These are phyloP conservation scores for Pythium aquatile DNA, from an alignment of 352 stramenopile genomes.

Conservation along the genomic window DNA sequence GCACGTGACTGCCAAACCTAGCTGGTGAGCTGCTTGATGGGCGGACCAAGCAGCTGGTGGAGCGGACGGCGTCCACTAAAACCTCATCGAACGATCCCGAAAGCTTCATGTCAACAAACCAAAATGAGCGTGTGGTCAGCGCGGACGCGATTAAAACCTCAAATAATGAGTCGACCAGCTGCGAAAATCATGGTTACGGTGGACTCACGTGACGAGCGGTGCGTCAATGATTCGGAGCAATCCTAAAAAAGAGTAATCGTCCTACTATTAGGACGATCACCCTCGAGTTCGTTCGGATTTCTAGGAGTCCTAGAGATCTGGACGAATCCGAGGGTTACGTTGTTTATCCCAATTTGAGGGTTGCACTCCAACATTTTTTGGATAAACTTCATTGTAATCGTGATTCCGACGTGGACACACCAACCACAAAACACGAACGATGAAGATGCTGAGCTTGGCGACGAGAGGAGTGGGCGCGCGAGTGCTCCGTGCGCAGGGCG, in stretches of 20 bases:
- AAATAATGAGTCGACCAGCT: constrained; percentile 2
- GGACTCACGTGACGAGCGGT: constrained; percentile 7
- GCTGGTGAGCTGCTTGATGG: not conserved
- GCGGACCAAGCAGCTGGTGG: constrained; percentile 14
- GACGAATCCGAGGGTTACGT: too few relatives aligned
- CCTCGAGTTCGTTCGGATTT: too few relatives aligned
- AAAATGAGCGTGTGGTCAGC: not conserved
- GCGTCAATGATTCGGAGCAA: constrained; percentile 11
- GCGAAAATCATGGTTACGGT: not conserved
- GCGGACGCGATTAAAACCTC: not conserved
- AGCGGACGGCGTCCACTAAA: constrained; percentile 24
- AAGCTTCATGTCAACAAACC: not conserved
- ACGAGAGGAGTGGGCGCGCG: constrained; percentile 24
- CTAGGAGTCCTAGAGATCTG: too few relatives aligned
- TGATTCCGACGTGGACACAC: not conserved
- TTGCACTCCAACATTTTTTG: not conserved
- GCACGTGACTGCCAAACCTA: not conserved
- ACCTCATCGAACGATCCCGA: constrained; percentile 11
- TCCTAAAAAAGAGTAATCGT: constrained; percentile 12
- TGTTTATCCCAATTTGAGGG: not conserved
- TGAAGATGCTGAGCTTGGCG: constrained; percentile 33
- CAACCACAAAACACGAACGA: constrained; percentile 6
- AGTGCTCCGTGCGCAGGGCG: constrained; percentile 28
- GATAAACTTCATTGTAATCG: not conserved
- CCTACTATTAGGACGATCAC: too few relatives aligned